phyloP scores from a whole-genome alignment of 345 rosid genomes.

The Brassica napus region DNA sequence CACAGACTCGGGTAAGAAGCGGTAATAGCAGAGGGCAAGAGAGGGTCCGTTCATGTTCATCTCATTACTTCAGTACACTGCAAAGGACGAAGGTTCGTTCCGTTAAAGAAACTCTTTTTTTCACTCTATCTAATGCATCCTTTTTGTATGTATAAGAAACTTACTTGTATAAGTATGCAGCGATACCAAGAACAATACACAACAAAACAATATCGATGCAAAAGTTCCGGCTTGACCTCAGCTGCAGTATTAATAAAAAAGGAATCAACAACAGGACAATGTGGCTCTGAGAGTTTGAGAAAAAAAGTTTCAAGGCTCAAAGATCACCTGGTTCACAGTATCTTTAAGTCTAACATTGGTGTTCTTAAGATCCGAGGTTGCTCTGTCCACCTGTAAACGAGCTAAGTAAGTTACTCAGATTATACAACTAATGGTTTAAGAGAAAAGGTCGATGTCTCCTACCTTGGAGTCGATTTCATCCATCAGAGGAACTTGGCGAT shows the following conservation, averaged over 20 bases:
- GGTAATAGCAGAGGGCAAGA: background rate
- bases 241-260: conserved; percentile 45
- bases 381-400: conserved; percentile 76
- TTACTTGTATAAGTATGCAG: conserved; percentile 99
- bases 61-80: conserved; percentile 76
- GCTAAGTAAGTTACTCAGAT: conserved; percentile 6
- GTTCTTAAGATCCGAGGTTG: conserved; percentile 88
- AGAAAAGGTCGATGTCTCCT: conserved; percentile 9
- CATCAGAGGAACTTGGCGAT: conserved; percentile 93
- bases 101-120: conserved; percentile 14
- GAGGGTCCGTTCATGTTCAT: conserved; percentile 19
- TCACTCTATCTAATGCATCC: background rate
- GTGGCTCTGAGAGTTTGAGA: conserved; percentile 2
- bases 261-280: background rate
- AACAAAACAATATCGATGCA: conserved; percentile 88
- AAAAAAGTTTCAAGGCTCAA: conserved; percentile 14
- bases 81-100: conserved; percentile 23
- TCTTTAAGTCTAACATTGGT: conserved; percentile 92
- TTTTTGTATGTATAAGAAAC: conserved; percentile 28
- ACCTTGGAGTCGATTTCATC: conserved; percentile 97
- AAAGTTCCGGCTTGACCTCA: conserved; percentile 98
- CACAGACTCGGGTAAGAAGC: conserved; percentile 22
- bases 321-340: conserved; percentile 83
- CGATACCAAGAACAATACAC: conserved; percentile 91
- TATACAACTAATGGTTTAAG: conserved; percentile 4